Conservation (phyloP, 108 stramenopile species). For the Nitzschia palea region DNA sequence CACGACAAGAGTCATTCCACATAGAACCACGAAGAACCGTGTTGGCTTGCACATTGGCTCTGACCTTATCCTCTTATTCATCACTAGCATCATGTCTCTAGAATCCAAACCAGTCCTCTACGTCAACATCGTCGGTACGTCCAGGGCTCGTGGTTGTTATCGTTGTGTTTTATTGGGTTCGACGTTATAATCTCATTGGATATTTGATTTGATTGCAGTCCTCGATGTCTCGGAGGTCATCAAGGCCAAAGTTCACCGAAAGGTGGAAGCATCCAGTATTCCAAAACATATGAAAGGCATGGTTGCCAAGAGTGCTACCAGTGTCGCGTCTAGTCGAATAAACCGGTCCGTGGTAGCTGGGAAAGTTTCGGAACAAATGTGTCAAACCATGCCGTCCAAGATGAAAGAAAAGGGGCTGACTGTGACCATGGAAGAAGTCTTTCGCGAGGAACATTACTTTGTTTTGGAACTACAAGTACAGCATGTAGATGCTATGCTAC, state of each 20-base stretch:
- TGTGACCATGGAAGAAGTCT: constrained; percentile 19
- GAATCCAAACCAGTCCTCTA: constrained; percentile 1
- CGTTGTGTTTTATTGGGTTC: too few species aligned
- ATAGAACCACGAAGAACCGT: too few species aligned
- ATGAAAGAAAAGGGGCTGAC: constrained; percentile 34
- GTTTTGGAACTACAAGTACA: constrained; percentile 30
- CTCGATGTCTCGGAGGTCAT: constrained; percentile 28
- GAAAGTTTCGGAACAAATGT: constrained; percentile 5
- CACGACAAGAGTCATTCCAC: too few species aligned
- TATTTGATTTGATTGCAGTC: constrained; percentile 10
- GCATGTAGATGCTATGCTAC: constrained; percentile 23
- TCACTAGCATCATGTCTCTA: not conserved
- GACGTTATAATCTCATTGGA: too few species aligned
- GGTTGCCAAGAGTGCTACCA: constrained; percentile 20
- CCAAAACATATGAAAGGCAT: constrained; percentile 21
- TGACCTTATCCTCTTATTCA: not conserved
- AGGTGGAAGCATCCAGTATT: constrained; percentile 12
- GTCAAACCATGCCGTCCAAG: constrained; percentile 17
- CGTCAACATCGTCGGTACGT: not conserved
- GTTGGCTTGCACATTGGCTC: too few species aligned
- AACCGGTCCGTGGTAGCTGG: constrained; percentile 16
- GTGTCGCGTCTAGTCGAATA: not conserved
- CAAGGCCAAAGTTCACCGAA: constrained; percentile 16
- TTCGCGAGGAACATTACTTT: constrained; percentile 35
- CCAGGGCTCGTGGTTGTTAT: too few species aligned